Base-by-base conservation (phyloP, 345 rosid genomes). In the Eucalyptus brandiana region DNA sequence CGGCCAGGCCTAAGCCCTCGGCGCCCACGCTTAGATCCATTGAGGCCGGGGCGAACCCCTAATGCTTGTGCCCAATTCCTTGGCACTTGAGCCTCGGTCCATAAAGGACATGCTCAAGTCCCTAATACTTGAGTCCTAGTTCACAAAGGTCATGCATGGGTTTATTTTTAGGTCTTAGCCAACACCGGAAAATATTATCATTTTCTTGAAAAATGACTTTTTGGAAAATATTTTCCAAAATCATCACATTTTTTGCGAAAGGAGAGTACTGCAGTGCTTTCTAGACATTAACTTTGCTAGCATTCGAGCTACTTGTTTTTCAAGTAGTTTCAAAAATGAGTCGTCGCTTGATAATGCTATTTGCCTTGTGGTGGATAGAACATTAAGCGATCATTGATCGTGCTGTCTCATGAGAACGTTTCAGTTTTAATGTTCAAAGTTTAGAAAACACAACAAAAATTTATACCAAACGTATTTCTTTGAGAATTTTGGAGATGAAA, bases 121-220 rank as follows among this genome's bases (percentile, higher is more conserved):
- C 0, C 0, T 49, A 0, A 13, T 49, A 49, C 16, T 49, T 0
- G 0, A 49, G 17, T 0, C 0, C 0, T 49, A 0, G 16, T 49
- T 0, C 50, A 49, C 50, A 49, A 49, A 13, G 17, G 6, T 13
- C 15, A 48, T 0, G 49, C 49, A 0, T 4, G 49, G 6, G 50
- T 48, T 49, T 2, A 49, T 49, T 49, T 49, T n/a, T n/a, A n/a
- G n/a, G n/a, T n/a, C n/a, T n/a, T n/a, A n/a, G n/a, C n/a, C n/a
- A n/a, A n/a, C n/a, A 49, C 6, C 3, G 0, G 3, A 49, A 49
- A 49, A 49, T 49, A 49, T 14, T 13, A 14, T 49, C 17, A 14
- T 49, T 49, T 49, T 49, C 0, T 14, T 48, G 6, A 2, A 48
- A 48, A 48, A 48, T 48, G 50, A 12, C 50, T 48, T 48, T 12